Base-by-base conservation (phyloP, 202 grass and related monocot genomes). In the Eragrostis tef region DNA sequence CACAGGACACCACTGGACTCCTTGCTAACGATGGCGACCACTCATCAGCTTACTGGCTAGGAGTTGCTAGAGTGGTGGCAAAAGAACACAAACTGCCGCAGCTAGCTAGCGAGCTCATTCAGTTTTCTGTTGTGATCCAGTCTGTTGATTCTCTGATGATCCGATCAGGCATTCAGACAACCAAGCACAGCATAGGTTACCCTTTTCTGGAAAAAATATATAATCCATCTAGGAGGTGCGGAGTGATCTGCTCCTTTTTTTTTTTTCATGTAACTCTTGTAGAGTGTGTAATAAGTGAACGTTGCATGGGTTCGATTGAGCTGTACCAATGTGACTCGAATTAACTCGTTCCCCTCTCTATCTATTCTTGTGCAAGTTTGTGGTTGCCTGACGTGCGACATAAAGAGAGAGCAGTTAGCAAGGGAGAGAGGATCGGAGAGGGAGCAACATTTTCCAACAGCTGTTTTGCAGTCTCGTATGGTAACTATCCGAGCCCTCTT, bases 321-420 rank as follows among this genome's bases (percentile, higher is more conserved):
- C 54, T 24, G 54, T 58, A 4, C 54, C 22, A 60, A 26, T 78
- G 34, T 67, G 46, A 12, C 43, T 31, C 25, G 11, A 79, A 56
- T 79, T 56, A 41, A 68, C 41, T 43, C 49, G 20, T 19, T 56
- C 81, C 78, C 26, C 41, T 66, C 26, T 68, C 63, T 21, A 49
- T 68, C 63, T 21, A 49, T 45, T 72, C 44, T 72, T 54, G 75
- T 41, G 42, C 67, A 41, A 62, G 46, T 78, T 27, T 77, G 51
- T 87, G 71, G 87, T 87, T 88, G 90, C 91, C 86, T 97, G 89
- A 89, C 90, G 87, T 89, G 89, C 80, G 89, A 81, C 82, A 88
- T 62, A 89, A 72, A 73, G 79, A 74, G 46, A 75, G 66, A 45
- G 62, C 11, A 47, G 54, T 16, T 6, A 81, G 34, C 22, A 8